A percentile compares a stretch with the other conserved stretches of the same genome.
phyloP scores from a whole-genome alignment of 441 rosid genomes.

The Populus trichocarpa region DNA sequence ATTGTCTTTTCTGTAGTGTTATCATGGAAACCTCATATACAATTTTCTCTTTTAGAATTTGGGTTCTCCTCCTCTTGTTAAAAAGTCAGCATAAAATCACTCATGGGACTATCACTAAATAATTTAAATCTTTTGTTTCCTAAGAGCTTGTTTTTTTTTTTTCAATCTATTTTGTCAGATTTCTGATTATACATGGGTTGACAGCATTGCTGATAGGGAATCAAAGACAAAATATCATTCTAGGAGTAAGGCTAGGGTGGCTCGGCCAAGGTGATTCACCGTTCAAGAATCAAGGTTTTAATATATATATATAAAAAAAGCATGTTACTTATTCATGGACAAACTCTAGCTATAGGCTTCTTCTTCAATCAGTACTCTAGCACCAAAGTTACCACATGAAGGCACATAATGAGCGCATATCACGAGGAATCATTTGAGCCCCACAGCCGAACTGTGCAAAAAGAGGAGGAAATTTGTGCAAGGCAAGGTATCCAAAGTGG shows the following conservation, averaged over 20 bases:
- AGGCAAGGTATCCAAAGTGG: slow-evolving; percentile 26
- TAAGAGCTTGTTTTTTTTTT: too few species aligned
- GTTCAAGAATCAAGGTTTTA: too few species aligned
- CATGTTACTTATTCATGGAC: too few species aligned
- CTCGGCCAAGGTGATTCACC: too few species aligned
- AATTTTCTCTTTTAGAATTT: too few species aligned
- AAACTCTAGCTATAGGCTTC: neutral
- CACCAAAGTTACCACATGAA: neutral
- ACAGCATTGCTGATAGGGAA: neutral
- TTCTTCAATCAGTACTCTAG: neutral
- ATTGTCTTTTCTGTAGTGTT: too few species aligned
- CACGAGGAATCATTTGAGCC: slow-evolving; percentile 3
- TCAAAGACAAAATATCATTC: neutral
- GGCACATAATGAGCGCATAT: neutral
- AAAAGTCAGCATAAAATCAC: too few species aligned
- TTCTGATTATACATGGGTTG: neutral
- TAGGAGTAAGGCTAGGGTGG: neutral
- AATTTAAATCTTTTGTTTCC: too few species aligned
- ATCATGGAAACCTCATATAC: too few species aligned
- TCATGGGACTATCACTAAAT: too few species aligned
- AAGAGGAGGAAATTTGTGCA: neutral
- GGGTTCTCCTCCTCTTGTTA: too few species aligned
- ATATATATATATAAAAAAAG: too few species aligned
- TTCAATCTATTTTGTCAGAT: neutral
- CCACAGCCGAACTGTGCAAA: neutral